Evolutionary conservation across 257 asterid species (phyloP), one percentile per base, ranked within the genome.

Genomic region (Solanum pimpinellifolium): DNA sequence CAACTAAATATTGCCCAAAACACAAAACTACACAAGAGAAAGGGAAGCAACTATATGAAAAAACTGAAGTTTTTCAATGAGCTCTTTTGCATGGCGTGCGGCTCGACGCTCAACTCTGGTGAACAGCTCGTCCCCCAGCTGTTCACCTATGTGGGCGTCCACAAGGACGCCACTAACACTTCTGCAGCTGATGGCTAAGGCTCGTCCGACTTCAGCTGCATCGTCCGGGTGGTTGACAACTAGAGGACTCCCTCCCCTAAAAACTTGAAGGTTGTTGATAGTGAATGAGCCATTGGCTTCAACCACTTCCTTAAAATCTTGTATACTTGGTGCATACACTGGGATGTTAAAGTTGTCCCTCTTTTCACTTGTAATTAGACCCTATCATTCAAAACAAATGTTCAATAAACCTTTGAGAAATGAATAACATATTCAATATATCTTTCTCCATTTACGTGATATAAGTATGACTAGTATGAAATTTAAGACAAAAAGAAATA

Each of bases 311-410:
- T 90, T 93, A 92, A 97, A 97, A 44, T 97, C 99, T 69, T 97
- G 95, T 11, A 93, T 85, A 92, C 97, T 97, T 3, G 99, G 93
- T 23, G 99, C 99, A 82, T 94, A 97, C 2, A 97, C 93, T 1
- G 99, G 99, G 76, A 97, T 95, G 86, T 97, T 97, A 92, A 97
- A 97, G 76, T 72, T 89, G 92, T 97, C 99, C 13, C 99, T 91
- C 81, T 95, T 91, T 33, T 94, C 99, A 8, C 91, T 90, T 2
- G 91, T 91, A 44, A 97, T 95, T 47, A 95, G 89, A 2, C 97
- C 98, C 99, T 96, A 88, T 12, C 4, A 21, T 41, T 9, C 33
- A 35, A 83, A 56, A 74, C 73, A 56, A 16, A 41, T 47, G 21
- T n/a, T 14, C 42, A 31, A 29, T 69, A 74, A 72, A 35, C 42